Evolutionary conservation across 106 monocot genomes (phyloP), one percentile per base, ranked within the genome.

Genomic region (Xerophyta viscosa): DNA sequence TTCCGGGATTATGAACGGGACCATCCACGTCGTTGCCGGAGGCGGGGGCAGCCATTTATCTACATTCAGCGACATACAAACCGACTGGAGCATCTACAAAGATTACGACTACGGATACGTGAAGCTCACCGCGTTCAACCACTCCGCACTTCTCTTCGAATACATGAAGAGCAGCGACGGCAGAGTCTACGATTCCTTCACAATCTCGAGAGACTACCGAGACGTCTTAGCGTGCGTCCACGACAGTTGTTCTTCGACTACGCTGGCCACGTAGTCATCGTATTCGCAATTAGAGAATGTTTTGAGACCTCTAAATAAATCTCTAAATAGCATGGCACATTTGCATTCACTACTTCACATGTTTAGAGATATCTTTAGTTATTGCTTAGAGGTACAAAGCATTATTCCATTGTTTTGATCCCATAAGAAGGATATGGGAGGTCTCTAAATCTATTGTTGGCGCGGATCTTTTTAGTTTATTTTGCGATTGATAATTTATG

Each of bases 91-190:
- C 39, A 27, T 98, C 12, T 76, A 66, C 37, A 60, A 70, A 47
- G 98, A 98, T 53, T 33, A 39, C 3, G 89, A 86, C 30, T 90
- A 37, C 37, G 90, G 90, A 0, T 90, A 90, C 36, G 98, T 79
- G 0, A 90, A 98, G 63, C 63, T 98, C 6, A 98, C 98, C 1
- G 86, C 98, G 0, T 83, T 80, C 66, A 86, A 90, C 68, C 86
- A 98, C 39, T 86, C 98, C 0, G 86, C 73, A 0, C 86, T 90
- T 20, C 86, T 89, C 18, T 90, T 83, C 8, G 86, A 98, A 50
- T 98, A 98, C 66, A 90, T 77, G 77, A 82, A 66, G 67, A 81
- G 81, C 57, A 77, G 74, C 3, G 66, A 86, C 31, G 90, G 90
- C 2, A 52, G 64, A 23, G 96, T 98, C 0, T 79, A 90, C 42